Evolutionary conservation across 441 rosid species (phyloP).

Genomic region (Rhodomyrtus psidioides): DNA sequence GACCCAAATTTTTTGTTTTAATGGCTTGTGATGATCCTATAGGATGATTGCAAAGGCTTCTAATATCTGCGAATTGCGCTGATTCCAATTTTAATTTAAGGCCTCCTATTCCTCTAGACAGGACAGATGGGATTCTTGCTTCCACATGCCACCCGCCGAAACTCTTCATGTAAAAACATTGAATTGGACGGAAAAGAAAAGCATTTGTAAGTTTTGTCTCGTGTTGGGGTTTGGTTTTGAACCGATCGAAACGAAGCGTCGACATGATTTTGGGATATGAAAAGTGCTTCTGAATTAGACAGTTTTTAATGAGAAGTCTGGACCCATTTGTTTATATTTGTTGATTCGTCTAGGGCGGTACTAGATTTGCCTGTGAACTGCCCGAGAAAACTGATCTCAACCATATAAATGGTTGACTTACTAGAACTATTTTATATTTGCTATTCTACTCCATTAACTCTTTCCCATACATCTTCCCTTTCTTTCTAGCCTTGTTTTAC

Average conservation of each 20-base stretch:
- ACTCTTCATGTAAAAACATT: too few species aligned
- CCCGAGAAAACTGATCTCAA: conserved; percentile 55
- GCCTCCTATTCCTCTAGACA: too few species aligned
- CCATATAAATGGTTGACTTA: conserved; percentile 22
- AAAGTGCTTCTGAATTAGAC: not conserved
- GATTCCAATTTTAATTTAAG: too few species aligned
- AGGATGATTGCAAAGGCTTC: too few species aligned
- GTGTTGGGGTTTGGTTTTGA: not conserved
- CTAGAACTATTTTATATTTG: not conserved
- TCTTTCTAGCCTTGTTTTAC: not conserved
- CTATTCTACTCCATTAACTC: not conserved
- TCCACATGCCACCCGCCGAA: too few species aligned
- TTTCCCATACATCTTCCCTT: not conserved
- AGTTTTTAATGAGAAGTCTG: not conserved
- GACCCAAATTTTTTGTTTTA: not conserved
- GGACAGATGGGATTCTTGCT: too few species aligned
- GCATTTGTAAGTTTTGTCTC: not conserved
- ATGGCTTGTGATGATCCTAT: not conserved
- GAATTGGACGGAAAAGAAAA: not conserved
- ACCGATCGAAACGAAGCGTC: not conserved
- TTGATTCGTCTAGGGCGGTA: not conserved
- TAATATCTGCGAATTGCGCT: too few species aligned
- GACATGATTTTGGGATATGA: not conserved
- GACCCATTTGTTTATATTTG: not conserved
- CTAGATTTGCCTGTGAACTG: conserved; percentile 57